Base-by-base conservation (phyloP, 371 early-diverging fungal genomes). In the Parasitella parasitica region DNA sequence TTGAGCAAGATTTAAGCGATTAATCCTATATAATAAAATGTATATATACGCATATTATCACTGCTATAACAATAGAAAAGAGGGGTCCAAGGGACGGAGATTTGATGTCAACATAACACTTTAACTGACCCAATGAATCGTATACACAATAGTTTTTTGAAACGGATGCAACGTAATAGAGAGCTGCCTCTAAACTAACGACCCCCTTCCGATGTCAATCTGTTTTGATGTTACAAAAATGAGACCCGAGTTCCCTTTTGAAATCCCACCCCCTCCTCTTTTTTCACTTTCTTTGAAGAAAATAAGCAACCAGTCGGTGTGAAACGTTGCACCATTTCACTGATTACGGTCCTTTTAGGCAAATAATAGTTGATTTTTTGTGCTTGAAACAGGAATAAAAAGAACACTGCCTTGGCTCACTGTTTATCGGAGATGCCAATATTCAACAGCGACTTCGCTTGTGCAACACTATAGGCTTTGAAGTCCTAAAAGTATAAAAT, bases 1-100 rank as follows among this genome's bases (percentile, higher is more conserved):
- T 74, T 52, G 75, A 74, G 38, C 61, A 69, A 39, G 69, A 71
- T 13, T 56, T 50, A 27, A 39, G 50, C 4, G 57, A 69, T 50
- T 57, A 66, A 35, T 67, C 24, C 48, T 48, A 63, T 53, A 9
- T 30, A n/a, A 27, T 27, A 30, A 26, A 55, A 13, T 37, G 26
- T 50, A 49, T 24, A 30, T 57, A 43, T 30, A 34, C 15, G 20
- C 38, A 24, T 32, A 8, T 32, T 32, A 32, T 2, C 32, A 32
- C n/a, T 32, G 32, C 32, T 32, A 8, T 32, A 43, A 46, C 34
- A 34, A 50, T 28, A 50, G n/a, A 15, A 28, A 49, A 50, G 30
- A 50, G 50, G 50, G 27, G 30, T 30, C 30, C 50, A 50, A 50
- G 11, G 15, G 27, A 50, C 50, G 28, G 50, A 50, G 50, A 30